Evolutionary conservation across 306 rosid genomes (phyloP), one percentile per base, ranked within the genome.

Genomic region (Astragalus membranaceus): DNA sequence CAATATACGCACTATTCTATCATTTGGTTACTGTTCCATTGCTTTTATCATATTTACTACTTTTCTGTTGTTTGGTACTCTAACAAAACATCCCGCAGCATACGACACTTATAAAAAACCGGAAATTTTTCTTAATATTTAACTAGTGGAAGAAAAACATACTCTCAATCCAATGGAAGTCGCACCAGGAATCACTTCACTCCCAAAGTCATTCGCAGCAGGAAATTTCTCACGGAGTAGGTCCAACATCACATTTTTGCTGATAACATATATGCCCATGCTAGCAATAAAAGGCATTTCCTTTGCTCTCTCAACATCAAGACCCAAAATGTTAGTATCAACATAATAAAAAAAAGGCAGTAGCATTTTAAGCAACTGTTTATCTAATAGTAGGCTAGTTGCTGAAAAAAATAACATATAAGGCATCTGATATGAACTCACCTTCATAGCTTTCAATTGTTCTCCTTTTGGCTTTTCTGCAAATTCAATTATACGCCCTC

Each of bases 171-270:
- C 99, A 44, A 87, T 79, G 64, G 97, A 84, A 67, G 99, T 95
- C 37, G 97, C 99, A 43, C 99, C 96, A 47, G 99, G 99, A 86
- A 95, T 95, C 33, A 95, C 96, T 89, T 95, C 99, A 79, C 99
- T 95, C 23, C 99, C 97, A 14, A 95, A 95, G 84, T 95, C 99
- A 78, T 95, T 95, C 65, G 99, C 99, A 39, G 89, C 91, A 1
- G 99, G 96, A 79, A 95, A 91, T 75, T 86, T 82, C 1, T 87
- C 86, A 14, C 95, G 79, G 39, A 95, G 96, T 63, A 95, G 85
- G 73, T 83, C 86, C 13, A 95, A 49, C 99, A 95, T 95, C 59
- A 66, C 97, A 79, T 91, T 15, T 84, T 91, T 95, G 84, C 97
- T 95, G 72, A 95, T 89, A 64, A 95, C 99, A 82, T 95, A 95